phyloP scores from a whole-genome alignment of 2,329 filamentous ascomycete genomes.

The Sporothrix variecibatus region DNA sequence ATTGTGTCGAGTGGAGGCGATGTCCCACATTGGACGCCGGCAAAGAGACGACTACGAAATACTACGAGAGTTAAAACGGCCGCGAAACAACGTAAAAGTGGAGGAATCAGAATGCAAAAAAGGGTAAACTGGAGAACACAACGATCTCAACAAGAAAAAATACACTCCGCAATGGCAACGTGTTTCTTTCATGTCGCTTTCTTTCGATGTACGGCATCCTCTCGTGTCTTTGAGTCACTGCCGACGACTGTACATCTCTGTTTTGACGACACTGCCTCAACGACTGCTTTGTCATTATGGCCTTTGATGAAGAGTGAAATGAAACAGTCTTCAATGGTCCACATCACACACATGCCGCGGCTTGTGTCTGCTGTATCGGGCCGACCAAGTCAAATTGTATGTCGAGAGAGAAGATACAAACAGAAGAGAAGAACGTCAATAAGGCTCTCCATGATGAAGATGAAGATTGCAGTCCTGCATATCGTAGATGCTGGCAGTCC shows the following conservation, averaged over 20 bases:
- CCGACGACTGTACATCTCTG: not conserved
- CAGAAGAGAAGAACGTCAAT: no score
- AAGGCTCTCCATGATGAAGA: not conserved
- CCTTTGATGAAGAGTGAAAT: no score
- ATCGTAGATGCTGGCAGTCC: no score
- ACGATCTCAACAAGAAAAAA: not conserved
- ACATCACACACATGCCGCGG: not conserved
- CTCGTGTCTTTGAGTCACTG: not conserved
- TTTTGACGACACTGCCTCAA: not conserved
- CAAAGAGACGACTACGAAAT: not conserved
- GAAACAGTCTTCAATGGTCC: not conserved
- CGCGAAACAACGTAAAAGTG: not conserved
- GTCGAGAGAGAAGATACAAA: not conserved
- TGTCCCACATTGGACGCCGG: no score
- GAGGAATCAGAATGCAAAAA: not conserved
- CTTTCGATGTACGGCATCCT: not conserved
- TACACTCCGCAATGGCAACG: not conserved
- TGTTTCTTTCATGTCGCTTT: no score
- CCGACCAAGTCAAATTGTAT: not conserved
- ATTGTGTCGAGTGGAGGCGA: not conserved
- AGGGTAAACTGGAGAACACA: not conserved
- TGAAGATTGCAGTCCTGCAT: no score
- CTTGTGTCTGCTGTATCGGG: not conserved
- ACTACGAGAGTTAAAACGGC: conserved; percentile 11
- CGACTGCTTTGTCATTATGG: not conserved